Conservation (phyloP, 495 filamentous ascomycete genomes). For the Paragyromitra xinjiangensis region DNA sequence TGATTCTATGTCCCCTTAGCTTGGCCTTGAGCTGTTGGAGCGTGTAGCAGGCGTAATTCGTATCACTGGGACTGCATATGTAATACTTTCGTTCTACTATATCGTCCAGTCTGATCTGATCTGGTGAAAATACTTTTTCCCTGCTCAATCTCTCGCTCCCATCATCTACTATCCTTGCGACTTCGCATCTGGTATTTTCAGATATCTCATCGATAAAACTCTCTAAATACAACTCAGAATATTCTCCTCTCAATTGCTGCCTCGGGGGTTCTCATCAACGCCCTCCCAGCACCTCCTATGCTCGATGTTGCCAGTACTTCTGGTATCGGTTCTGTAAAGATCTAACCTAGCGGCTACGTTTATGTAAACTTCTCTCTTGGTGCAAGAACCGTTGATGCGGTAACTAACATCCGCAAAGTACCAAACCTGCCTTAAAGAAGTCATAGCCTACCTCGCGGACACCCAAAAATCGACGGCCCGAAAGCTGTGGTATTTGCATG, state of each 20-base stretch:
- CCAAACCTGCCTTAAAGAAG: neutral
- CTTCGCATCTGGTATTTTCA: neutral
- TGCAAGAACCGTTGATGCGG: neutral
- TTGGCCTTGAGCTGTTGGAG: too few species aligned
- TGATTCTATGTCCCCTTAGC: too few species aligned
- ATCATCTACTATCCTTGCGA: too few species aligned
- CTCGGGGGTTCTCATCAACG: neutral
- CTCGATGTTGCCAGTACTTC: neutral
- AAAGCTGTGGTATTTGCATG: neutral
- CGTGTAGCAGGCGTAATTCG: too few species aligned
- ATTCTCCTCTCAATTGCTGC: neutral
- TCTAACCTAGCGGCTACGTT: neutral
- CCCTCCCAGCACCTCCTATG: neutral
- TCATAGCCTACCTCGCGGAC: neutral
- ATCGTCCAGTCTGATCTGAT: too few species aligned
- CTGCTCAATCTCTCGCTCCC: too few species aligned
- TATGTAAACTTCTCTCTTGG: too few species aligned
- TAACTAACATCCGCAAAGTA: neutral
- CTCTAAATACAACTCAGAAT: neutral
- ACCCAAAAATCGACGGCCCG: neutral
- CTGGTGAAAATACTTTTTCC: too few species aligned
- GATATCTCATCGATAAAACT: neutral
- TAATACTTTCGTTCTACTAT: too few species aligned
- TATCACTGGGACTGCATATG: too few species aligned
- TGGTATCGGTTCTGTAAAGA: neutral